Base-by-base conservation (phyloP, 108 stramenopile genomes). In the Cyclotella baltica region DNA sequence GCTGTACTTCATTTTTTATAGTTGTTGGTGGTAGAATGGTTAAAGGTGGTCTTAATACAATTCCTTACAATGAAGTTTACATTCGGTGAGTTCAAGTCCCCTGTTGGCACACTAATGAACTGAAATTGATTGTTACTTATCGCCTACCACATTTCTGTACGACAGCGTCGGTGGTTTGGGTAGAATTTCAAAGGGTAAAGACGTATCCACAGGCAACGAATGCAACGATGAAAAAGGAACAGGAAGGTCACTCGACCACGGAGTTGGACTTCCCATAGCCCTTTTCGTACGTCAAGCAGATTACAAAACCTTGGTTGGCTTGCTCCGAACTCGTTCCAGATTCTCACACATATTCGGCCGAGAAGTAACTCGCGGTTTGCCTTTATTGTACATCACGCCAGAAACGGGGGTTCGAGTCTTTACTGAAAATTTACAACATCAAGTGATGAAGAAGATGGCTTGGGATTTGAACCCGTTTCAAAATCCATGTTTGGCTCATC, bases 41-140 rank as follows among this genome's bases (percentile, higher is more conserved):
- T 5, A 83, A 88, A 23, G 95, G 89, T 23, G 92, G 90, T 28
- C 73, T 96, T 11, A 46, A 75, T 76, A 86, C 86, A 11, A 87
- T 96, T 38, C 96, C 96, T 19, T 96, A 94, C 83, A 96, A 96
- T 73, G 96, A 96, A 86, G 83, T 92, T 33, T 63, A 73, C 35
- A 38, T 72, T 53, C 71, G 71, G 55, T 65, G 27, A 47, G 64
- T 65, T 15, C 3, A n/a, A n/a, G n/a, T n/a, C n/a, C n/a, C n/a
- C n/a, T n/a, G n/a, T n/a, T n/a, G n/a, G n/a, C n/a, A n/a, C n/a
- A n/a, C n/a, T n/a, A n/a, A n/a, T n/a, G n/a, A n/a, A n/a, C n/a
- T n/a, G n/a, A n/a, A n/a, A n/a, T n/a, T n/a, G n/a, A n/a, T n/a
- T n/a, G n/a, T n/a, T n/a, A n/a, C n/a, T n/a, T 16, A 35, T 25